Percentiles rank a stretch among this genome's conserved stretches.
phyloP scores from a whole-genome alignment of 148 eudicot genomes.

The Pharnaceum exiguum region DNA sequence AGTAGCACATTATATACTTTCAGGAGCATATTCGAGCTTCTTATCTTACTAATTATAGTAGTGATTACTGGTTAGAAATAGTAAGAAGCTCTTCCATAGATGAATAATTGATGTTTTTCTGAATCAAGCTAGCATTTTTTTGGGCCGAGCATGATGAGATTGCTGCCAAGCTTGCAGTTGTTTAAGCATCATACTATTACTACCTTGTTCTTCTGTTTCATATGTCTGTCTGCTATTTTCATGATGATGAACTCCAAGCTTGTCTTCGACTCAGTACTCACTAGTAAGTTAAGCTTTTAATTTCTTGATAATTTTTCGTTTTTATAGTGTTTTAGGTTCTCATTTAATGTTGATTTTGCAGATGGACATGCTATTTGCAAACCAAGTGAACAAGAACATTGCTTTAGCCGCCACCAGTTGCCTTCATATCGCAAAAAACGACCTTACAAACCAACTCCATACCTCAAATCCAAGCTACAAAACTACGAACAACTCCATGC shows the following conservation, averaged over 20 bases:
- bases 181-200: not conserved
- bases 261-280: not conserved
- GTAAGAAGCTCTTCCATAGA: too few species aligned
- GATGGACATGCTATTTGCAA: constrained; percentile 32
- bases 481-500: constrained; percentile 60
- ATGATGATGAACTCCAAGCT: not conserved
- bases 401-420: constrained; percentile 54
- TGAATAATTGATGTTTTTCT: too few species aligned
- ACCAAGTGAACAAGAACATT: constrained; percentile 31
- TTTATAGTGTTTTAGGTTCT: not conserved
- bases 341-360: not conserved
- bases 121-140: too few species aligned
- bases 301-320: not conserved
- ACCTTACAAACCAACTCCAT: constrained; percentile 39
- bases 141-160: too few species aligned
- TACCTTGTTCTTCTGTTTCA: constrained; percentile 10
- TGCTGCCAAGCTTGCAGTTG: constrained; percentile 8
- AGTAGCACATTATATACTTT: too few species aligned
- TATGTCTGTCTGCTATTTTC: constrained; percentile 2
- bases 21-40: too few species aligned
- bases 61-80: too few species aligned
- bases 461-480: constrained; percentile 59
- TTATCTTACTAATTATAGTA: too few species aligned
- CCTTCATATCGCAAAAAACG: constrained; percentile 33
- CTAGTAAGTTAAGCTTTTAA: not conserved